Conservation (phyloP, 768 basidiomycete species). For the Termitomyces sp. region DNA sequence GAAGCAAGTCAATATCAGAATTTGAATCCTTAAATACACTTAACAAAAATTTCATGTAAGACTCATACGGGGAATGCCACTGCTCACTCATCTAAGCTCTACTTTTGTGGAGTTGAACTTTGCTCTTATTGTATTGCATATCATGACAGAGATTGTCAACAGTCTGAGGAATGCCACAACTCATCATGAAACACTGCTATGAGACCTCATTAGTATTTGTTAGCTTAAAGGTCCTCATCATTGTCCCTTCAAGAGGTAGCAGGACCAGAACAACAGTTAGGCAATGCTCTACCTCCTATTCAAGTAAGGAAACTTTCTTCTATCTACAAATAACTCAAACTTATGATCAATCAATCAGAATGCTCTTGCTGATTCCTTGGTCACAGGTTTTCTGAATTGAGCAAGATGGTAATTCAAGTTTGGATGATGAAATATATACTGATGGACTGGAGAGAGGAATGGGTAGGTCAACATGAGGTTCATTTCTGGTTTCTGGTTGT, state of each 20-base stretch:
- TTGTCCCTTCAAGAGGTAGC: conserved; percentile 83
- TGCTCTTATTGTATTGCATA: conserved; percentile 68
- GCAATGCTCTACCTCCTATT: conserved; percentile 87
- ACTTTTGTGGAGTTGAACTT: conserved; percentile 83
- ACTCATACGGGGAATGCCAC: conserved; percentile 72
- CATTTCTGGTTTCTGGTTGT: too few species aligned
- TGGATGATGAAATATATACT: too few species aligned
- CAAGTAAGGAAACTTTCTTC: conserved; percentile 48
- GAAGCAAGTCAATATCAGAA: too few species aligned
- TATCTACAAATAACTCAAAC: not conserved
- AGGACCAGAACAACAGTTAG: conserved; percentile 81
- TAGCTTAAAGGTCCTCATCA: conserved; percentile 58
- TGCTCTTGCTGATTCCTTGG: conserved; percentile 77
- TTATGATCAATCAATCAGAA: conserved; percentile 45
- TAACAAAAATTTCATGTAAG: conserved; percentile 66
- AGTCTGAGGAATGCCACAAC: conserved; percentile 48
- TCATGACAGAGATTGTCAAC: conserved; percentile 74
- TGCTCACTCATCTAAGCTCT: conserved; percentile 72
- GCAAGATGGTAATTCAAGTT: too few species aligned
- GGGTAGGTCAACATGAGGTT: too few species aligned
- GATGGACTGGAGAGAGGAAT: too few species aligned
- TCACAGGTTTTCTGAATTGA: too few species aligned
- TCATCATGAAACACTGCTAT: conserved; percentile 73
- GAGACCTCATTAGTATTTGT: conserved; percentile 84
- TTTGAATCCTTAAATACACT: too few species aligned